These are phyloP conservation scores for Auricularia auricula-judae DNA, from an alignment of 768 basidiomycete genomes.

Conservation along the genomic window DNA sequence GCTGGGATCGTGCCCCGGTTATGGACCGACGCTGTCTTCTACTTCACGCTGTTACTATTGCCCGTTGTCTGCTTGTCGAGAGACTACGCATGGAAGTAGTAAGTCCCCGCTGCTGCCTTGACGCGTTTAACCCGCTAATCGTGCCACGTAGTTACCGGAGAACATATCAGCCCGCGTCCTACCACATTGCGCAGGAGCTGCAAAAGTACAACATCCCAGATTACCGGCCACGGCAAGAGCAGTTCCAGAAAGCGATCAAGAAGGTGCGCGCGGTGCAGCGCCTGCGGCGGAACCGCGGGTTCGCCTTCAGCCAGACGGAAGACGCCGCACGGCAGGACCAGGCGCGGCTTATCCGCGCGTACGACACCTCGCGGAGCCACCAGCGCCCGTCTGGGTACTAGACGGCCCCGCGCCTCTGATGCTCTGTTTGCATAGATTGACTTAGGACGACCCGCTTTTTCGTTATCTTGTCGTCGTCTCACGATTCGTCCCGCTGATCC, in stretches of 20 bases:
- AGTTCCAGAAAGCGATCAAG: slow-evolving; percentile 98
- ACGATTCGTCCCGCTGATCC: neutral
- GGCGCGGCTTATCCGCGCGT: slow-evolving; percentile 68
- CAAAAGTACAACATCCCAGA: slow-evolving; percentile 98
- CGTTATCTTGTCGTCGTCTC: neutral
- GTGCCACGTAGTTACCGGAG: slow-evolving; percentile 61
- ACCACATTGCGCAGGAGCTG: slow-evolving; percentile 97
- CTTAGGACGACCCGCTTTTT: neutral
- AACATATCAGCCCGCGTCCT: slow-evolving; percentile 84
- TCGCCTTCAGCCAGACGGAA: slow-evolving; percentile 97
- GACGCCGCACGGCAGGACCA: slow-evolving; percentile 79
- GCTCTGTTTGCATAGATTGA: too few relatives aligned
- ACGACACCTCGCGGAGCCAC: slow-evolving; percentile 72
- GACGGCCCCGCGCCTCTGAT: neutral
- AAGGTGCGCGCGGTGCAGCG: slow-evolving; percentile 98
- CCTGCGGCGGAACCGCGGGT: slow-evolving; percentile 91
- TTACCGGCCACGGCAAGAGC: slow-evolving; percentile 94
- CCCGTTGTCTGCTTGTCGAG: slow-evolving; percentile 77
- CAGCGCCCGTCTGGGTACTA: slow-evolving; percentile 69
- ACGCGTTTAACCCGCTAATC: slow-evolving; percentile 8
- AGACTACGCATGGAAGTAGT: slow-evolving; percentile 98
- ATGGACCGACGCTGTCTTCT: slow-evolving; percentile 84
- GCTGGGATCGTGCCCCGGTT: slow-evolving; percentile 78
- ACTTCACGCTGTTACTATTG: slow-evolving; percentile 74
- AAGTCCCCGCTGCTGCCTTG: slow-evolving; percentile 22